Percentiles rank a stretch among this genome's conserved stretches.
Conservation (phyloP, 176 grass and related monocot genomes). For the Zea mays region Zm-B73-REFERENCE-NAM-5.0 NC_050101.1:162638501-162639000, state of each 20-base stretch:
- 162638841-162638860: not conserved
- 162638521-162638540: conserved; percentile 84
- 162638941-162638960: not conserved
- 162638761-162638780: not conserved
- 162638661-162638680: not conserved
- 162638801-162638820: not conserved
- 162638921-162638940: not conserved
- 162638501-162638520: conserved; percentile 80
- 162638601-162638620: conserved; percentile 63
- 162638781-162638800: not conserved
- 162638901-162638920: not conserved
- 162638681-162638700: not conserved
- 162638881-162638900: not conserved
- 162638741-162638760: not conserved
- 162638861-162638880: not conserved
- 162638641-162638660: not conserved
- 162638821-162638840: not conserved
- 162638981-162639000: not conserved
- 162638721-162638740: conserved; percentile 3
- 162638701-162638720: not conserved
- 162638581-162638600: conserved; percentile 66
- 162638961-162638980: not conserved
- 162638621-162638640: conserved; percentile 39
- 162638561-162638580: conserved; percentile 59
- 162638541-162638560: conserved; percentile 79